Percentiles rank a stretch among this genome's conserved stretches.
phyloP scores from a whole-genome alignment of 2,329 filamentous ascomycete species.

The Rhynchosporium agropyri region DNA sequence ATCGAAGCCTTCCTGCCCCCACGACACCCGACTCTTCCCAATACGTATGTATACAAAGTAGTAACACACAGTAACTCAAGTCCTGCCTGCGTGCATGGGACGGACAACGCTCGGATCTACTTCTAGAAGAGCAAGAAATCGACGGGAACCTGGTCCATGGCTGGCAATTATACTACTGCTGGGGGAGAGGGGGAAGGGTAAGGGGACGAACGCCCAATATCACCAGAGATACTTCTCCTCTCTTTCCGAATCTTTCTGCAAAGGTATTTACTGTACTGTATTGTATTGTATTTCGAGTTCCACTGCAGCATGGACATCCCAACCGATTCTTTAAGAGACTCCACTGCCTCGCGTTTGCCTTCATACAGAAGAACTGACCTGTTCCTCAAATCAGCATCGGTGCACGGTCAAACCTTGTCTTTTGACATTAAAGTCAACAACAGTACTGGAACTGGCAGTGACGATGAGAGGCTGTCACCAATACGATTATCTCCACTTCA shows the following conservation, averaged over 20 bases:
- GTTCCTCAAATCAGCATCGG: neutral
- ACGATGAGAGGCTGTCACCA: slow-evolving; percentile 12
- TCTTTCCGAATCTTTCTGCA: slow-evolving; percentile 9
- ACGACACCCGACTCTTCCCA: neutral
- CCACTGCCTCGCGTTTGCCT: slow-evolving; percentile 7
- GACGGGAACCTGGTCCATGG: slow-evolving; percentile 7
- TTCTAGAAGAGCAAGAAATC: neutral
- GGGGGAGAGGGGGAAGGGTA: neutral
- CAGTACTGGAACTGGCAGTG: neutral
- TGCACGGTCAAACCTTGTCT: slow-evolving; percentile 10
- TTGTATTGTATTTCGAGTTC: too few species aligned
- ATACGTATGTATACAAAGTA: neutral
- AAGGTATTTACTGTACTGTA: neutral
- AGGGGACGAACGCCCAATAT: slow-evolving; percentile 2
- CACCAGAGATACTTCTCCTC: slow-evolving; percentile 12
- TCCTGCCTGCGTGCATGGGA: slow-evolving; percentile 7
- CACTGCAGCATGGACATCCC: slow-evolving; percentile 10
- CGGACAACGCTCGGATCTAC: slow-evolving; percentile 8
- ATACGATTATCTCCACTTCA: slow-evolving; percentile 2
- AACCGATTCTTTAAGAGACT: slow-evolving; percentile 4
- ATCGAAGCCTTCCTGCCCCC: slow-evolving; percentile 4
- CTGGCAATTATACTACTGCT: slow-evolving; percentile 9
- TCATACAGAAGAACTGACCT: slow-evolving; percentile 8
- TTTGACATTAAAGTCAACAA: slow-evolving; percentile 5
- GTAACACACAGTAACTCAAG: neutral